Evolutionary conservation across 768 basidiomycete genomes (phyloP).

Genomic region (Dentipellis fragilis): DNA sequence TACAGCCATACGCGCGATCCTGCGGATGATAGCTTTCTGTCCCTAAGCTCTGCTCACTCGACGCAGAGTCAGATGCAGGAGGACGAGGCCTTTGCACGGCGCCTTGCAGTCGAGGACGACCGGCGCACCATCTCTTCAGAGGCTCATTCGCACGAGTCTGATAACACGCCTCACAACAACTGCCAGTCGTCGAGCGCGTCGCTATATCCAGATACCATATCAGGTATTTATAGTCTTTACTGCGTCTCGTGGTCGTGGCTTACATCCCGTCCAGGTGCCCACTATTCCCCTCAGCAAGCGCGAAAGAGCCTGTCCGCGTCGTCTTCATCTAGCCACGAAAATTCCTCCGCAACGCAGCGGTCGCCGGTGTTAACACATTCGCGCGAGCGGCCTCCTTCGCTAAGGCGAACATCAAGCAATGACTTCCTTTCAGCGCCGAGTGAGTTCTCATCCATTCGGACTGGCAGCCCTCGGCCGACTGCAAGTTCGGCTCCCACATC

Average conservation of each 20-base stretch:
- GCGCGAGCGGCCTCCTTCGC: too few relatives aligned
- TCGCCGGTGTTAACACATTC: too few relatives aligned
- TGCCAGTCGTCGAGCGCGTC: too few relatives aligned
- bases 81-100: conserved; percentile 36
- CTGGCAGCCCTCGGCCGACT: not conserved
- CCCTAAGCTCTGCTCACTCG: not conserved
- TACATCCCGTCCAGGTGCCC: too few relatives aligned
- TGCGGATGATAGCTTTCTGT: not conserved
- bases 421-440: too few relatives aligned
- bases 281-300: not conserved
- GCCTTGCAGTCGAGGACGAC: conserved; percentile 29
- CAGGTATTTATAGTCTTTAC: not conserved
- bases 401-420: too few relatives aligned
- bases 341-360: too few relatives aligned
- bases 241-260: too few relatives aligned
- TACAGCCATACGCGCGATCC: not conserved
- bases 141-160: too few relatives aligned
- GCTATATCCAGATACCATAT: too few relatives aligned
- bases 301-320: not conserved
- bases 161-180: too few relatives aligned
- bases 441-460: not conserved
- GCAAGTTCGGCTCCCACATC: not conserved
- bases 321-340: not conserved
- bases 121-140: conserved; percentile 5
- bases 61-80: conserved; percentile 18